Evolutionary conservation across 2,329 filamentous ascomycete species (phyloP).

Genomic region (Drechslerella stenobrocha): DNA sequence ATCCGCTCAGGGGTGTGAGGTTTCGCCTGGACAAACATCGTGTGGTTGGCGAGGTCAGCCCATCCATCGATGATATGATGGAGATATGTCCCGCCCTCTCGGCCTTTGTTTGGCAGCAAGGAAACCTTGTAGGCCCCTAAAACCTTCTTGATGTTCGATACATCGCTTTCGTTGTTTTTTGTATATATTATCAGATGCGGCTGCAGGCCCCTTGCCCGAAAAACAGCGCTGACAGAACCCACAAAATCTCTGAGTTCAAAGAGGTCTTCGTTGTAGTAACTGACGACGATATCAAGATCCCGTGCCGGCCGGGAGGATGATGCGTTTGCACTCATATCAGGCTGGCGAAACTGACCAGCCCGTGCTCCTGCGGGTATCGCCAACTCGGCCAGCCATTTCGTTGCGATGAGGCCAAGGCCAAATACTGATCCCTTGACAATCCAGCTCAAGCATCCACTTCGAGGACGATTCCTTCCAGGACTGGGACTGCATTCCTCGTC

Average conservation of each 20-base stretch:
- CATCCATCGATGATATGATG: slow-evolving; percentile 58
- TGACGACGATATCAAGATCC: slow-evolving; percentile 51
- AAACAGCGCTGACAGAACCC: slow-evolving; percentile 30
- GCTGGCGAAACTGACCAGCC: neutral
- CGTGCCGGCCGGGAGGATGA: neutral
- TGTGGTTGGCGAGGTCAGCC: slow-evolving; percentile 58
- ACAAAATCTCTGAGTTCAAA: slow-evolving; percentile 35
- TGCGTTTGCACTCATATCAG: neutral
- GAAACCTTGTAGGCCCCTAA: slow-evolving; percentile 49
- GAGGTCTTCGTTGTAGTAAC: slow-evolving; percentile 50
- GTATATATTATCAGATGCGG: slow-evolving; percentile 50
- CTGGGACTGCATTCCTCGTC: no score
- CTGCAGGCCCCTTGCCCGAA: slow-evolving; percentile 26
- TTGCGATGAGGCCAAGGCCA: slow-evolving; percentile 23
- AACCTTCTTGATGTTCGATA: slow-evolving; percentile 23
- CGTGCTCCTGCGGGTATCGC: neutral
- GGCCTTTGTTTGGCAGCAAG: slow-evolving; percentile 56
- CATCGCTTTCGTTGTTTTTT: slow-evolving; percentile 46
- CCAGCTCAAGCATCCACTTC: neutral
- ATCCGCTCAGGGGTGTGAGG: slow-evolving; percentile 56
- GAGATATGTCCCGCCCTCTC: slow-evolving; percentile 59
- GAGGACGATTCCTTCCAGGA: neutral
- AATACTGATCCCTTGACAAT: slow-evolving; percentile 27
- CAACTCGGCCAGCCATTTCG: slow-evolving; percentile 11
- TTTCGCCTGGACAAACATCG: slow-evolving; percentile 59